Evolutionary conservation across 805 yeast genomes (phyloP), one percentile per base, ranked within the genome.

Genomic region (Wickerhamiella lipophila): DNA sequence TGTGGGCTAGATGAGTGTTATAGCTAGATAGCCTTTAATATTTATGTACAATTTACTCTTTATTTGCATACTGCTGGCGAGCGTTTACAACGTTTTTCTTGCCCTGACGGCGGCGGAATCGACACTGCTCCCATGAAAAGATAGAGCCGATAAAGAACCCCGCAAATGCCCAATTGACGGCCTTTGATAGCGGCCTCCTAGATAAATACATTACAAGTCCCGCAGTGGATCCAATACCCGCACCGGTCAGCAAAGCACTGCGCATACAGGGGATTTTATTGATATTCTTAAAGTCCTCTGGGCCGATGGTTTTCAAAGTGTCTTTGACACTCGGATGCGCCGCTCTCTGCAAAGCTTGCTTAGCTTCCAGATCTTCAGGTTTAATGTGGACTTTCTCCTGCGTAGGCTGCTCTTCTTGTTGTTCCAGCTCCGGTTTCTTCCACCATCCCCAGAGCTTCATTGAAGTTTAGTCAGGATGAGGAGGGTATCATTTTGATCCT

Each of bases 101-200:
- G 49, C 83, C 77, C 53, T 76, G 74, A 58, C 80, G 71, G 62
- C 94, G 72, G 42, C 77, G 72, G 44, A 77, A 70, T 51, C 95
- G 72, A 63, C 97, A 88, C 64, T 86, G 95, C 61, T 88, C 96
- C 95, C 95, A 88, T 1, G 94, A 84, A 23, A 83, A 78, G 0
- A 83, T 72, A 41, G 84, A 78, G 0, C 96, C 96, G 18, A 86
- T 61, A 49, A 83, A 64, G 54, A 86, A 76, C 2, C 92, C 94
- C 34, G 83, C 82, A 46, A 83, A 70, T 8, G 81, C 80, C 95
- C 96, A 88, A 60, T 88, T 84, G 13, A 76, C 69, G 0, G 94
- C 79, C 52, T 73, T 73, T 8, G 68, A 6, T 9, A 50, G 26
- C 2, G 58, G 47, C n/a, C 60, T 52, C 15, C 61, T 50, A 6